phyloP scores from a whole-genome alignment of 208 protist species.

The Entamoeba invadens region DNA sequence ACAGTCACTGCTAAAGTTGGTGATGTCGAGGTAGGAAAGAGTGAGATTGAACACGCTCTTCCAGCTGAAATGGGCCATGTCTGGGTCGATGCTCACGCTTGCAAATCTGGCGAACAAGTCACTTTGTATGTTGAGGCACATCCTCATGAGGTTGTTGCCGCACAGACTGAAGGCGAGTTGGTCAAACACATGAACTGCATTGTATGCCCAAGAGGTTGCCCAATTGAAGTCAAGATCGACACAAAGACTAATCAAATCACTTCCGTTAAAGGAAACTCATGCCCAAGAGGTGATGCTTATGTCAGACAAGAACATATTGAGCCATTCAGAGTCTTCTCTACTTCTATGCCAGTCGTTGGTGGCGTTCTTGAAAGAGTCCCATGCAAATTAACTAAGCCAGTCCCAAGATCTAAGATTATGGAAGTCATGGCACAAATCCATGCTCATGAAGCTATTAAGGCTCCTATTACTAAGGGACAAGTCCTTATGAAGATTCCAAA shows the following conservation, averaged over 20 bases:
- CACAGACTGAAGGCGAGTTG: neutral
- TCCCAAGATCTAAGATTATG: neutral
- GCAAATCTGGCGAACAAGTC: neutral
- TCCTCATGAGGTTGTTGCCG: neutral
- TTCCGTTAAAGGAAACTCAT: constrained; percentile 7
- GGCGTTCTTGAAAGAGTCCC: neutral
- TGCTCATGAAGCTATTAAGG: neutral
- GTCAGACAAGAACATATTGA: constrained; percentile 6
- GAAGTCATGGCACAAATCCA: neutral
- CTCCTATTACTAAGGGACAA: neutral
- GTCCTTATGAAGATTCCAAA: neutral
- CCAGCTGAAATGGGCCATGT: neutral
- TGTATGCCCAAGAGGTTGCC: constrained; percentile 4
- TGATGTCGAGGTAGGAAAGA: neutral
- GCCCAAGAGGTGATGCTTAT: constrained; percentile 7
- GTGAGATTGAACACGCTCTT: neutral
- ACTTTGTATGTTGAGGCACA: too few species aligned
- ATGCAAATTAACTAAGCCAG: neutral
- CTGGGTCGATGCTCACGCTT: neutral
- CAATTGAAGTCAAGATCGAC: neutral
- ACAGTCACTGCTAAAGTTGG: neutral
- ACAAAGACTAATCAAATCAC: neutral
- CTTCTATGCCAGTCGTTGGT: neutral
- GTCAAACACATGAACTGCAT: neutral
- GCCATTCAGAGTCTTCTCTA: neutral